phyloP scores from a whole-genome alignment of 331 rosid species.

The Quercus phellos region DNA sequence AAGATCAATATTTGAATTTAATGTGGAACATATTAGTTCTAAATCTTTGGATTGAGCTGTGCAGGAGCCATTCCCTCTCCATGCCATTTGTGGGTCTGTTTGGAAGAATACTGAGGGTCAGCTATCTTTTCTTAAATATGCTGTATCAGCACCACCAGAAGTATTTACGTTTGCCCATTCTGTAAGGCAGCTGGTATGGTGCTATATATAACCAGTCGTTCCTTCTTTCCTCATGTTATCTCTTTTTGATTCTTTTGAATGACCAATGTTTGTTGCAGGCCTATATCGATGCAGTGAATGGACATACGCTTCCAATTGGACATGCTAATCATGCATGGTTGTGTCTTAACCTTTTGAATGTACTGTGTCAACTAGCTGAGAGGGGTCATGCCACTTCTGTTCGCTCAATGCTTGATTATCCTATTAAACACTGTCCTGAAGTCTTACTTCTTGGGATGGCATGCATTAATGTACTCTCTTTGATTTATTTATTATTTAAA shows the following conservation, averaged over 20 bases:
- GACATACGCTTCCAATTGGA: constrained; percentile 72
- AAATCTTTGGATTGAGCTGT: constrained; percentile 26
- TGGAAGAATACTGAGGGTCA: constrained; percentile 98
- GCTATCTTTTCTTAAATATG: constrained; percentile 83
- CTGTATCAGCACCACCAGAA: constrained; percentile 78
- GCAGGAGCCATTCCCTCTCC: constrained; percentile 89
- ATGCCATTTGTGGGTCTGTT: constrained; percentile 82
- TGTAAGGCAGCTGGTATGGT: constrained; percentile 68
- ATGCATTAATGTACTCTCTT: constrained; percentile 53
- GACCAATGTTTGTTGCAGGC: constrained; percentile 40
- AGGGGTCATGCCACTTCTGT: constrained; percentile 84
- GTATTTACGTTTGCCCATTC: constrained; percentile 77
- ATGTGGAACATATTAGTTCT: constrained; percentile 1
- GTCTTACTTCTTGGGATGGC: constrained; percentile 91
- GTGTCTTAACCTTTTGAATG: constrained; percentile 75
- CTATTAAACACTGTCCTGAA: constrained; percentile 89
- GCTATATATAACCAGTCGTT: constrained; percentile 13
- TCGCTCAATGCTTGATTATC: constrained; percentile 70
- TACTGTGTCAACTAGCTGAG: constrained; percentile 85
- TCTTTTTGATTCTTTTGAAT: constrained; percentile 4
- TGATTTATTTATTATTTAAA: not conserved
- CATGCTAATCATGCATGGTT: constrained; percentile 88
- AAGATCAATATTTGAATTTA: not conserved
- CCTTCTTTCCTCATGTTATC: not conserved
- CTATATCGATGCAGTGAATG: constrained; percentile 61